Percentiles rank a stretch among this genome's conserved stretches.
Conservation (phyloP, 2,329 filamentous ascomycete species). For the Hymenoscyphus repandus region DNA sequence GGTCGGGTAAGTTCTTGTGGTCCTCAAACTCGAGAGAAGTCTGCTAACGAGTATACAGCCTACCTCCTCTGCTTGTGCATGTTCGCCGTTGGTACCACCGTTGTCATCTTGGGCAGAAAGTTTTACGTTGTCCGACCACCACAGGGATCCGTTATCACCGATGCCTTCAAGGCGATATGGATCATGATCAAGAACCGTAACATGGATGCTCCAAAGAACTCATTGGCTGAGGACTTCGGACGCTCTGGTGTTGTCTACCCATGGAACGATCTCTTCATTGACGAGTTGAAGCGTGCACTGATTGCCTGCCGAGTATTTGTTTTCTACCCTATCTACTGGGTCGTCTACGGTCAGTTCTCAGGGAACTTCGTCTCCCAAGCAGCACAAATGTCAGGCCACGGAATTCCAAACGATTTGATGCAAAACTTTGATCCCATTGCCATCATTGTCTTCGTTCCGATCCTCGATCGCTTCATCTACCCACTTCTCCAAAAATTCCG, state of each 20-base stretch:
- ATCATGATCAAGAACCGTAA: constrained; percentile 46
- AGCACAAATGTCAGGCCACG: constrained; percentile 44
- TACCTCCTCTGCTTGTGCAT: constrained; percentile 46
- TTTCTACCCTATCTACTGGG: constrained; percentile 60
- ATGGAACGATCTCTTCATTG: constrained; percentile 61
- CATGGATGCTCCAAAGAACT: constrained; percentile 56
- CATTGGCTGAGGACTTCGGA: constrained; percentile 51
- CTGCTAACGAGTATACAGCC: constrained; percentile 10
- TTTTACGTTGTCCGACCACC: constrained; percentile 50
- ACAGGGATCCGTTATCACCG: constrained; percentile 58
- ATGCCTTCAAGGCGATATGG: constrained; percentile 58
- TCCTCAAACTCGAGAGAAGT: not conserved
- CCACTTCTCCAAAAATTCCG: constrained; percentile 46
- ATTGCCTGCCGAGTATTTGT: constrained; percentile 51
- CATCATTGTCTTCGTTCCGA: constrained; percentile 51
- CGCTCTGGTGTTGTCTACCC: not conserved
- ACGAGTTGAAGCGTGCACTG: constrained; percentile 53
- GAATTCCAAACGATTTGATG: constrained; percentile 56
- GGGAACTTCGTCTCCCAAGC: constrained; percentile 56
- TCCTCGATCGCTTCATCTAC: constrained; percentile 51
- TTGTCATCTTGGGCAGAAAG: constrained; percentile 46
- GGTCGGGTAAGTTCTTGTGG: constrained; percentile 29
- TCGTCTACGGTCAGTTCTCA: constrained; percentile 55
- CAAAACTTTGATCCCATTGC: constrained; percentile 54
- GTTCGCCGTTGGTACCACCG: constrained; percentile 47